Base-by-base conservation (phyloP, 371 early-diverging fungal species). In the Mucor ambiguus region DNA sequence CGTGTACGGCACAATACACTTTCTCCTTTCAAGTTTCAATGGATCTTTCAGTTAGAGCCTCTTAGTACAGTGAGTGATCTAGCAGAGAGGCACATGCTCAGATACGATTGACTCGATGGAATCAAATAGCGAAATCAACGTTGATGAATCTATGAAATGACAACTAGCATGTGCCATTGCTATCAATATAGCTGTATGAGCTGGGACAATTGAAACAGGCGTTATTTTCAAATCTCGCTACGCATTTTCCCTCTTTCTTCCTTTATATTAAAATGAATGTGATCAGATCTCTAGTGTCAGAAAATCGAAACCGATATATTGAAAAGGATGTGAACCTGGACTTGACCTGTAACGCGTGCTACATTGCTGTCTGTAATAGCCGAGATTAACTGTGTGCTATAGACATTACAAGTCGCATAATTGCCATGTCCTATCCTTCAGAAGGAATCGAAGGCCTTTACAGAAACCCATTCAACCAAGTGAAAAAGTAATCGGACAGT, bases 351-450 rank as follows among this genome's bases (percentile, higher is more conserved):
- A 69, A 41, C 32, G 77, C 67, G 33, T 14, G 29, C 24, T 26
- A 3, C 7, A 7, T 12, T 9, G 0, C 28, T 24, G 29, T 22
- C 18, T 18, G 26, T 7, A 35, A 20, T 20, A 37, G 24, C 2
- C 16, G 38, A 14, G 18, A 48, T 26, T 28, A 11, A 26, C 26
- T 24, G 11, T 37, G 18, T 28, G 5, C 37, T 3, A 2, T 66
- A 89, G 90, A 91, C 64, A 87, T 92, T 61, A 89, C 89, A 0
- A 73, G 81, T 6, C 71, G 73, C 1, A 70, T 92, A 16, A 85
- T 92, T 64, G 92, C 92, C 57, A 92, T 90, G 90, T 84, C 88
- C 0, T 90, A 78, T 59, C 92, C 92, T 16, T 75, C 89, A 18
- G 77, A 74, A 43, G 86, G 84, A 2, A 20, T 87, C n/a, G 92